Evolutionary conservation across 1,139 yeast genomes (phyloP).

Genomic region (Yamadazyma triangularis): DNA sequence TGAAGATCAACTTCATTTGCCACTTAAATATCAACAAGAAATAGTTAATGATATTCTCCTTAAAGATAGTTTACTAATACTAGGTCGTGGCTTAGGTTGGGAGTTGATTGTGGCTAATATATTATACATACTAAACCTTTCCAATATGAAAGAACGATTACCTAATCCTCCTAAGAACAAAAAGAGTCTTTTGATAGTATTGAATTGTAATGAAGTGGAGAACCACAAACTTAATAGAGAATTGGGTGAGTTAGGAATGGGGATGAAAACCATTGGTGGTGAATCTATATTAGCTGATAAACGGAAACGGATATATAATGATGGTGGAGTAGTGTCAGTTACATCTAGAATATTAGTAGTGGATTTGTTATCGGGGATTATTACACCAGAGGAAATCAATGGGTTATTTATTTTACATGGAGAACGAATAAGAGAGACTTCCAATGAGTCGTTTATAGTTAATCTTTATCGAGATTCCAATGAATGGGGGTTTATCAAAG

Average conservation of each 20-base stretch:
- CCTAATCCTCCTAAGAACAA: constrained; percentile 14
- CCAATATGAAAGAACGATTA: constrained; percentile 32
- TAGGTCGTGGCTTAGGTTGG: constrained; percentile 86
- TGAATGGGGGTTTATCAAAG: constrained; percentile 87
- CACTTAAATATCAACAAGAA: constrained; percentile 68
- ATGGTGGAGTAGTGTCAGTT: constrained; percentile 83
- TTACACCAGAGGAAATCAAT: constrained; percentile 65
- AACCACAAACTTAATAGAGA: constrained; percentile 55
- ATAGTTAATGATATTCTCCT: constrained; percentile 68
- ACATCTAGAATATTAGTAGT: constrained; percentile 80
- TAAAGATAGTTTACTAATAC: constrained; percentile 69
- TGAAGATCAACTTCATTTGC: constrained; percentile 23
- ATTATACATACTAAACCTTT: constrained; percentile 54
- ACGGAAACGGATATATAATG: constrained; percentile 56
- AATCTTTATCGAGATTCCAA: constrained; percentile 69
- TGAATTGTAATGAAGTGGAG: constrained; percentile 69
- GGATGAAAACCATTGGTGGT: constrained; percentile 47
- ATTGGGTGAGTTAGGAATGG: constrained; percentile 47
- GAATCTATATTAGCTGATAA: constrained; percentile 56
- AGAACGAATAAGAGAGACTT: constrained; percentile 66
- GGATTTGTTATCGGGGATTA: constrained; percentile 70
- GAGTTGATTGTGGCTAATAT: constrained; percentile 69
- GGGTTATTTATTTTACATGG: constrained; percentile 83
- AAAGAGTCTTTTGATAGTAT: constrained; percentile 60
- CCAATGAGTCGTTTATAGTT: constrained; percentile 77